These are phyloP conservation scores for Mortierella sp. DNA, from an alignment of 371 early-diverging fungal genomes.

Conservation along the genomic window DNA sequence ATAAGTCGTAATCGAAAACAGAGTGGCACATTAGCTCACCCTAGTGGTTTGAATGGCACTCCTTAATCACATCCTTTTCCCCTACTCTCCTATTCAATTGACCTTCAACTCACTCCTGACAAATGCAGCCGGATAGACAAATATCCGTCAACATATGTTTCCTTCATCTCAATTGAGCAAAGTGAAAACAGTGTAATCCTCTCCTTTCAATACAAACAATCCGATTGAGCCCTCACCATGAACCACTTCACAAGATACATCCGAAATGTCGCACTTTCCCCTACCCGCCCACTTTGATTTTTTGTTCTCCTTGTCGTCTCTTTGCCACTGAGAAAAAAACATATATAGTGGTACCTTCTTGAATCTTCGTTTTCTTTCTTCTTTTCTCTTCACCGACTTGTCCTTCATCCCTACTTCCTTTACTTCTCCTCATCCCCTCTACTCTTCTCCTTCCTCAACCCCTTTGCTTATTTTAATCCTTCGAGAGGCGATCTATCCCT, in stretches of 20 bases:
- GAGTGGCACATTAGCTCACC: background rate
- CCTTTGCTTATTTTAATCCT: background rate
- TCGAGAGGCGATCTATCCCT: background rate
- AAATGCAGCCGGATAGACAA: slow-evolving; percentile 30
- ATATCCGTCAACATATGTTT: slow-evolving; percentile 21
- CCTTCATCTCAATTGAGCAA: background rate
- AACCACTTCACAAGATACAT: slow-evolving; percentile 2
- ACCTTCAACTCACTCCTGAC: background rate
- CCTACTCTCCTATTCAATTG: slow-evolving; percentile 4
- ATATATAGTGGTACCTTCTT: background rate
- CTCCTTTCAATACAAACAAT: background rate
- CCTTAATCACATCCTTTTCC: background rate
- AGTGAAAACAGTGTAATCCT: background rate
- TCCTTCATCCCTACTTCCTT: background rate
- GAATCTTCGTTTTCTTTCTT: background rate
- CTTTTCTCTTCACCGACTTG: background rate
- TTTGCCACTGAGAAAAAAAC: background rate
- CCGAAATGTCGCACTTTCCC: slow-evolving; percentile 6
- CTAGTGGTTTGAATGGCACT: background rate
- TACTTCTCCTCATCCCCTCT: background rate
- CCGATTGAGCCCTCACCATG: background rate
- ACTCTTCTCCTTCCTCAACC: background rate
- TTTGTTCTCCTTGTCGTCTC: background rate
- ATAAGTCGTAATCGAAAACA: background rate
- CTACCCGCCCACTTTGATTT: background rate